Conservation (phyloP, 225 moss, liverwort and hornwort species). For the Rhytidiadelphus loreus region DNA sequence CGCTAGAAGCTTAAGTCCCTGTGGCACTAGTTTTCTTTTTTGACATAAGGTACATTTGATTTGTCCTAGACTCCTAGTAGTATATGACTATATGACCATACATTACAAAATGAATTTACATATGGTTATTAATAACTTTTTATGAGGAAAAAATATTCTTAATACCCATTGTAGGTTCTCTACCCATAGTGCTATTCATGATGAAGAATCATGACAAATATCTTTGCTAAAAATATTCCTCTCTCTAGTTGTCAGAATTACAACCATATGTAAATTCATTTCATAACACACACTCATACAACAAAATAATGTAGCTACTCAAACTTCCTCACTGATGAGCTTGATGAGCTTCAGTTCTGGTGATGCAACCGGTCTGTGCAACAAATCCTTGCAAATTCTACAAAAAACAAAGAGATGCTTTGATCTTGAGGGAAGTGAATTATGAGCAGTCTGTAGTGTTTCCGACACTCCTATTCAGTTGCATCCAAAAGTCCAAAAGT, state of each 20-base stretch:
- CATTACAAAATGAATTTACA: background rate
- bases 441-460: no score
- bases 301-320: background rate
- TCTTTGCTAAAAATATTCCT: background rate
- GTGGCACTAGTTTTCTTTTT: fast-evolving
- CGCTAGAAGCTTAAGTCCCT: fast-evolving
- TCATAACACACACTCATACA: background rate
- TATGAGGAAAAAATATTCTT: background rate
- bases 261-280: background rate
- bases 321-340: no score
- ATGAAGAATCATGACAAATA: background rate
- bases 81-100: background rate
- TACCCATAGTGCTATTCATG: fast-evolving
- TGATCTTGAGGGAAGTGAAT: no score
- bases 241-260: fast-evolving
- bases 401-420: background rate
- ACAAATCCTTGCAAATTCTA: background rate
- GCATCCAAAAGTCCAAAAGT: background rate
- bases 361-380: no score
- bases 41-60: no score
- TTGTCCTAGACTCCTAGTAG: background rate
- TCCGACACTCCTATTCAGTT: no score
- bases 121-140: background rate
- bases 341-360: no score
- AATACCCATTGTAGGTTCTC: no score